Conservation (phyloP, 805 yeast genomes). For the Candida oleophila region DNA sequence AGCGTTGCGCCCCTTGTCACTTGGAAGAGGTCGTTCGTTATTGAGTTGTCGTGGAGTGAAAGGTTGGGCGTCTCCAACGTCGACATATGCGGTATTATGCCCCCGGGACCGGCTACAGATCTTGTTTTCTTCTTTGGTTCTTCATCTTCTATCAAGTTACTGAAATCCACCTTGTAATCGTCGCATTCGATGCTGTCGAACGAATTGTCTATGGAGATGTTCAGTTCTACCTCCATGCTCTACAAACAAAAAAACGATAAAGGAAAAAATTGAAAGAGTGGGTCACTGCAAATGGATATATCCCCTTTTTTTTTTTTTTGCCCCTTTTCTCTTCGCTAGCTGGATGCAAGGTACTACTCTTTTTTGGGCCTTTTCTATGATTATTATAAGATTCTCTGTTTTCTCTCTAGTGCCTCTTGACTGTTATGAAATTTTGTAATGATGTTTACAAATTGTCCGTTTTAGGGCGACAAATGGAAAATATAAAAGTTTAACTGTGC, state of each 20-base stretch:
- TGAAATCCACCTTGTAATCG: constrained; percentile 20
- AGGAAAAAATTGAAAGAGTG: too few species aligned
- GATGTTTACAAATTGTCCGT: constrained; percentile 18
- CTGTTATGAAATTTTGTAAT: constrained; percentile 4
- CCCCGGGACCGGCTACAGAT: neutral
- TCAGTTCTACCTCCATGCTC: neutral
- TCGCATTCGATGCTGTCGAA: constrained; percentile 10
- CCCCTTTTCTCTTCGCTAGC: too few species aligned
- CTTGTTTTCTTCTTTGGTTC: neutral
- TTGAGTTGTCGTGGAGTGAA: constrained; percentile 8
- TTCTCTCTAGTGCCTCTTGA: neutral
- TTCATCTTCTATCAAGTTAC: constrained; percentile 12
- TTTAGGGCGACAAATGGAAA: constrained; percentile 1
- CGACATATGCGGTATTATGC: neutral
- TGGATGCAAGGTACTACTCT: neutral
- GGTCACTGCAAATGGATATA: too few species aligned
- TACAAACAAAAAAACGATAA: too few species aligned
- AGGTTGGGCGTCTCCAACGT: constrained; percentile 8
- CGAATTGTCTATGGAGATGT: constrained; percentile 2
- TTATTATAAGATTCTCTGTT: neutral
- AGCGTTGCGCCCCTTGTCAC: constrained; percentile 16
- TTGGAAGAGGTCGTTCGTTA: constrained; percentile 33
- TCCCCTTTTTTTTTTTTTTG: too few species aligned
- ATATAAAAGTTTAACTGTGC: neutral
- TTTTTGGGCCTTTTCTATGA: neutral